Base-by-base conservation (phyloP, 2,329 filamentous ascomycete genomes). In the Ophiosphaerella narmari region DNA sequence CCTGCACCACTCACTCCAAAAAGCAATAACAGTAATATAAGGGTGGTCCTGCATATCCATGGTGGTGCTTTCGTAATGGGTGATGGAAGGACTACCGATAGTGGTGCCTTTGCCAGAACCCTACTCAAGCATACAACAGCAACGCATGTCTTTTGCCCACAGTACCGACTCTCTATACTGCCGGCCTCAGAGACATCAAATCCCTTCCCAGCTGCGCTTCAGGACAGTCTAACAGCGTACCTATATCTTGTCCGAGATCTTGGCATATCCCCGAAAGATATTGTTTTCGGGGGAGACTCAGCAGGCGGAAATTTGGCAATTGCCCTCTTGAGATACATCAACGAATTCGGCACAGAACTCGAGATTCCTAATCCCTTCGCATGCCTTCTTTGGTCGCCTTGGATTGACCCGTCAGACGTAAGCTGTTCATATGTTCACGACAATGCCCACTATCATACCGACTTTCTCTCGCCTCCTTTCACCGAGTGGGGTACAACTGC, bases 181-280 rank as follows among this genome's bases (percentile, higher is more conserved):
- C 73, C 76, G 0, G 63, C 55, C 3, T 56, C 51, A 5, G 67
- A 65, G 5, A 63, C 57, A 0, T 68, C 64, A 34, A 74, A 75
- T n/a, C 75, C 72, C 0, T 83, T 82, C 63, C 80, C 80, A 1
- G 80, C 79, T 0, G 76, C 77, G 4, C 59, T 81, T 3, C 80
- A 82, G 62, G 80, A 82, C 57, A 68, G 67, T 3, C 53, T 83
- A 37, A 76, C 79, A 0, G 57, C 71, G 4, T 81, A 80, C 57
- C 59, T 75, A 6, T 77, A 80, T 60, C 71, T 81, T 0, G 50
- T 79, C 9, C 60, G 74, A n/a, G 65, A 67, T 4, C 60, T 78
- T 12, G 52, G 66, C 1, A 71, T 82, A 36, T 59, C 75, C 0
- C 56, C 78, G 0, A 42, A 52, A 0, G 67, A 75, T 31, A 78